Conservation (phyloP, 2,329 filamentous ascomycete species). For the Fusarium scirpi region DNA sequence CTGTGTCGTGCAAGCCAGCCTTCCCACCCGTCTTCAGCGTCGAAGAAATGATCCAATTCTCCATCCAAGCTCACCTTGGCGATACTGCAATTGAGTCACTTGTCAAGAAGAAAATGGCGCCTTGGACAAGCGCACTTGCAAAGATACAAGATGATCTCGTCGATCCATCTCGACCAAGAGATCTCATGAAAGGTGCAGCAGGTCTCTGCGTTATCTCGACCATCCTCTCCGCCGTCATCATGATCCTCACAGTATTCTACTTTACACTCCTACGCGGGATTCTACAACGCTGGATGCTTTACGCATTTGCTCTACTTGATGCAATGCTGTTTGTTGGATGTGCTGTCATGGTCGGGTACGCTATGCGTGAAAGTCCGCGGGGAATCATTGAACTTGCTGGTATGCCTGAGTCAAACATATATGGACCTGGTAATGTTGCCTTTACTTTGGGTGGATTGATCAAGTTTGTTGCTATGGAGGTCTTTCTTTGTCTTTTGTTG, state of each 20-base stretch:
- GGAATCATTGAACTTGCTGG: background rate
- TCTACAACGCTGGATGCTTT: background rate
- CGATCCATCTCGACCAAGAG: background rate
- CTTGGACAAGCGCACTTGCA: background rate
- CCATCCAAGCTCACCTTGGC: background rate
- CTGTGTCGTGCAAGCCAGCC: background rate
- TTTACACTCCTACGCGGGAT: background rate
- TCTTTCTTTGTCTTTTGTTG: background rate
- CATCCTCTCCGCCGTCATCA: background rate
- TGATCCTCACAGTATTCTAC: background rate
- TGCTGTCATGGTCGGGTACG: background rate
- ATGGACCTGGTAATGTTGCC: background rate
- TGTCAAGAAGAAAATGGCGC: background rate
- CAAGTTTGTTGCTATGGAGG: background rate
- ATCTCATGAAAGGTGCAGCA: background rate
- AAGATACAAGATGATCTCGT: background rate
- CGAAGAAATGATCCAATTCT: background rate
- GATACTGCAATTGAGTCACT: fast-evolving
- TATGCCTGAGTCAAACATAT: background rate
- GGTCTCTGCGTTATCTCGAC: background rate
- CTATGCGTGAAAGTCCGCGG: background rate
- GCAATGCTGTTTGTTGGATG: background rate
- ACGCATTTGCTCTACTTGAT: background rate
- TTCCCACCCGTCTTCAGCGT: background rate
- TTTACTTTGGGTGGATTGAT: background rate